These are phyloP conservation scores for Hansenula lynferdii DNA, from an alignment of 1,139 yeast species.

Conservation along the genomic window DNA sequence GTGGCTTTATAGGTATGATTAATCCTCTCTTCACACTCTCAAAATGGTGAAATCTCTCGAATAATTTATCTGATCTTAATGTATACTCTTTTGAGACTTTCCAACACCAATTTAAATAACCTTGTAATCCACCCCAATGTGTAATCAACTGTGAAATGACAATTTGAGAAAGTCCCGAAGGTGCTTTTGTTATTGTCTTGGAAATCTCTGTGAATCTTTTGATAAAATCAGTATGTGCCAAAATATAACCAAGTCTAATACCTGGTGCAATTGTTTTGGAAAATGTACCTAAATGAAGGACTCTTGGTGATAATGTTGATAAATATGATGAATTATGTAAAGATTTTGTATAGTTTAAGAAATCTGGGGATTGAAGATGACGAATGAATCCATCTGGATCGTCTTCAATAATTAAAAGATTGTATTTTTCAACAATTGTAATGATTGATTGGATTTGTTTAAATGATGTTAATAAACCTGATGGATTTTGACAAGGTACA, in stretches of 20 bases:
- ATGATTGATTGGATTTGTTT: constrained; percentile 73
- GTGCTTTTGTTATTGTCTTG: constrained; percentile 36
- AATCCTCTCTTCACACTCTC: constrained; percentile 25
- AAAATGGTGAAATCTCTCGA: constrained; percentile 47
- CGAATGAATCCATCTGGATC: constrained; percentile 80
- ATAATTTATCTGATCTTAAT: constrained; percentile 41
- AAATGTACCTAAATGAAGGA: constrained; percentile 68
- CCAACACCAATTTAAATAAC: constrained; percentile 52
- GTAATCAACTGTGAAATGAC: constrained; percentile 37
- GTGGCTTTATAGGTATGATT: constrained; percentile 43
- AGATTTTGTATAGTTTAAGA: constrained; percentile 49
- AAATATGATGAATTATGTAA: constrained; percentile 68
- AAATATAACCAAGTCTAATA: constrained; percentile 67
- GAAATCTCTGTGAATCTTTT: constrained; percentile 36
- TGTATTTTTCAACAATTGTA: constrained; percentile 73
- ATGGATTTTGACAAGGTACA: constrained; percentile 93
- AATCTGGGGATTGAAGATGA: too few relatives aligned
- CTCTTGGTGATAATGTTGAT: constrained; percentile 62
- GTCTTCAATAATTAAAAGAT: constrained; percentile 81
- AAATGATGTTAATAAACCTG: constrained; percentile 73
- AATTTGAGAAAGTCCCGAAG: constrained; percentile 40
- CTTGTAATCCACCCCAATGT: constrained; percentile 39
- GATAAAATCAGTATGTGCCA: constrained; percentile 52
- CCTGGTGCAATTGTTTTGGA: constrained; percentile 80
- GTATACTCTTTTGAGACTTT: constrained; percentile 46